Evolutionary conservation across 2,329 filamentous ascomycete genomes (phyloP), one percentile per base, ranked within the genome.

Genomic region (Fusarium luffae): DNA sequence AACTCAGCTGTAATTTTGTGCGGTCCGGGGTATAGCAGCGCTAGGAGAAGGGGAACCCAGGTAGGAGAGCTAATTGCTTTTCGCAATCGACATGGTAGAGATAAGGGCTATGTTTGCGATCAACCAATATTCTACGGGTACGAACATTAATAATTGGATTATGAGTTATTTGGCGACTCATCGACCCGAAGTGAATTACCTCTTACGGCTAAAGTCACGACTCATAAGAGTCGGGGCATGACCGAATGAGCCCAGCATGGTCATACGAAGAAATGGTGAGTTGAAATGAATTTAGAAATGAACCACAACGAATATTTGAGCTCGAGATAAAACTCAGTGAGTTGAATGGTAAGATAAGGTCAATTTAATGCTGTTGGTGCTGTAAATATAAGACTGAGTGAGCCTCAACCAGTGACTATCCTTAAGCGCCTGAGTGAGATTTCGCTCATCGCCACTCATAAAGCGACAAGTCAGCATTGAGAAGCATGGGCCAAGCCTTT

Each of bases 391-490:
- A n/a, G 34, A 37, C 3, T 37, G 18, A n/a, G 34, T 37, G 30
- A 32, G 7, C 4, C 30, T 32, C 30, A 32, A 32, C 16, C 14
- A 16, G 30, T 8, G 34, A 37, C 0, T n/a, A 18, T 7, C 18
- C 10, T n/a, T n/a, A 37, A n/a, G 34, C 34, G 34, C 18, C 10
- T 14, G 21, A 7, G 25, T 44, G 30, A 61, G 27, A 21, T 52
- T 18, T 16, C 18, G 23, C 27, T 42, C 16, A 25, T 63, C 42
- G 42, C 59, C 59, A 43, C 58, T 48, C 46, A 42, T n/a, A 40
- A 21, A 23, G 37, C 13, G 34, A 46, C 56, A 52, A 60, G 30
- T 44, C 56, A 62, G 28, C 37, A 60, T 12, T 30, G 18, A 47
- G 14, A 19, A 19, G 21, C 4, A 46, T 42, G 59, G 57, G 46